A percentile compares a stretch with the other conserved stretches of the same genome.
Conservation (phyloP, 225 moss, liverwort and hornwort genomes). For the Climacium dendroides region DNA sequence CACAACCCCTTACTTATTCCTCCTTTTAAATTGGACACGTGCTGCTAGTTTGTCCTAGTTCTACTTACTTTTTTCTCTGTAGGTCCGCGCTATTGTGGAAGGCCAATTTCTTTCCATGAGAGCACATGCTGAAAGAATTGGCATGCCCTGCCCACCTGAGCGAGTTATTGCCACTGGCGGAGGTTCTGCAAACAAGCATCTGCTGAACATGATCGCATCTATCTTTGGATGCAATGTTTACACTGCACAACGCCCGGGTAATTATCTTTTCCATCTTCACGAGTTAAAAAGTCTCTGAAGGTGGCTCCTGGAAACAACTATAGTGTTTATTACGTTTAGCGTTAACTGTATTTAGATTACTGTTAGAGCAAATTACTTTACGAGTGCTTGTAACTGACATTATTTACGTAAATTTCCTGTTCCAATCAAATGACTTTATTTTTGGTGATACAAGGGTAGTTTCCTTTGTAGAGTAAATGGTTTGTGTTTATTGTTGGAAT, state of each 20-base stretch:
- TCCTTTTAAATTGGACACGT: background rate
- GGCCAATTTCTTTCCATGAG: constrained; percentile 94
- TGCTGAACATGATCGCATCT: constrained; percentile 56
- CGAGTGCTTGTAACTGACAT: background rate
- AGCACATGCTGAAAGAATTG: constrained; percentile 67
- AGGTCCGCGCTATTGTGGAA: constrained; percentile 90
- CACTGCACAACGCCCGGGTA: constrained; percentile 74
- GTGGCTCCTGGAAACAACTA: background rate
- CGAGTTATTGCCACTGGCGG: constrained; percentile 93
- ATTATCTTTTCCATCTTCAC: background rate
- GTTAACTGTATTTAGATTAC: background rate
- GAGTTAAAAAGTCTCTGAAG: background rate
- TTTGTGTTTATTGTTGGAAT: background rate
- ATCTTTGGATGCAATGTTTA: constrained; percentile 77
- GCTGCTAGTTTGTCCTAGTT: background rate
- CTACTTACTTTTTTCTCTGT: background rate
- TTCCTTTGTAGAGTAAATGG: background rate
- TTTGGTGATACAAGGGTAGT: background rate
- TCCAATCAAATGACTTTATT: background rate
- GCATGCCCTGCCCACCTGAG: constrained; percentile 76
- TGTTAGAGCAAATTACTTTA: background rate
- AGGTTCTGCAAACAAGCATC: constrained; percentile 64
- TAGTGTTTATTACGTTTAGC: background rate
- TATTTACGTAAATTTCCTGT: background rate
- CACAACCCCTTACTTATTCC: background rate